These are phyloP conservation scores for Cyclocybe aegerita DNA, from an alignment of 768 basidiomycete genomes.

Conservation along the genomic window DNA sequence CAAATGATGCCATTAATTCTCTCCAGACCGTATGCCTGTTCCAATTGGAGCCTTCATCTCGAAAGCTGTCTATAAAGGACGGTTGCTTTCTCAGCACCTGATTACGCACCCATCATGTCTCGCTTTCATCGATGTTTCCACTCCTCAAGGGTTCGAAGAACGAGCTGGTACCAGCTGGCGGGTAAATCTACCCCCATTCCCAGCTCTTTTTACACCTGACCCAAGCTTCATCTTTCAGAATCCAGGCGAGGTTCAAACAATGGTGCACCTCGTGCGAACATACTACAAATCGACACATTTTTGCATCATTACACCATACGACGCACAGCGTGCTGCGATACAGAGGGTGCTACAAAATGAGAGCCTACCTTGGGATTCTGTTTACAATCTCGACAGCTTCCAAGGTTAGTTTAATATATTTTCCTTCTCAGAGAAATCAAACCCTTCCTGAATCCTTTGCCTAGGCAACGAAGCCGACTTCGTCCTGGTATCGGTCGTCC, in stretches of 20 bases:
- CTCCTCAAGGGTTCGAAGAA: slow-evolving; percentile 32
- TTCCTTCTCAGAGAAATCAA: background rate
- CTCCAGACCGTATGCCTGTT: slow-evolving; percentile 50
- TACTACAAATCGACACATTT: slow-evolving; percentile 39
- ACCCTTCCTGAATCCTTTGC: background rate
- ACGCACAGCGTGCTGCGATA: slow-evolving; percentile 48
- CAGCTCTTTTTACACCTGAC: background rate
- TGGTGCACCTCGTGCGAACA: slow-evolving; percentile 39
- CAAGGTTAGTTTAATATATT: slow-evolving; percentile 35
- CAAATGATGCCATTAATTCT: background rate
- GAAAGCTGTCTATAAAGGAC: slow-evolving; percentile 35
- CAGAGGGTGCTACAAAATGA: slow-evolving; percentile 30
- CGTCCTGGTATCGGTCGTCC: slow-evolving; percentile 50
- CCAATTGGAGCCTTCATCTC: slow-evolving; percentile 53
- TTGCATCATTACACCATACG: slow-evolving; percentile 54
- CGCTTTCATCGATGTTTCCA: slow-evolving; percentile 40
- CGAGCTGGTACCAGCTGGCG: slow-evolving; percentile 41
- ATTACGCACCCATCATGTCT: slow-evolving; percentile 35
- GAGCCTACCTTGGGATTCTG: slow-evolving; percentile 37
- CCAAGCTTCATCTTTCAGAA: slow-evolving; percentile 32
- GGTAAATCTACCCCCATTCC: slow-evolving; percentile 24
- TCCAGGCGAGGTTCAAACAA: slow-evolving; percentile 33
- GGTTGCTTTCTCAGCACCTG: slow-evolving; percentile 37
- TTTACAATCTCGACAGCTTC: slow-evolving; percentile 57
- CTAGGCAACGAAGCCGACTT: slow-evolving; percentile 53